These are phyloP conservation scores for Fraxinus albicans DNA, from an alignment of 305 asterid genomes.

Conservation along the genomic window DNA sequence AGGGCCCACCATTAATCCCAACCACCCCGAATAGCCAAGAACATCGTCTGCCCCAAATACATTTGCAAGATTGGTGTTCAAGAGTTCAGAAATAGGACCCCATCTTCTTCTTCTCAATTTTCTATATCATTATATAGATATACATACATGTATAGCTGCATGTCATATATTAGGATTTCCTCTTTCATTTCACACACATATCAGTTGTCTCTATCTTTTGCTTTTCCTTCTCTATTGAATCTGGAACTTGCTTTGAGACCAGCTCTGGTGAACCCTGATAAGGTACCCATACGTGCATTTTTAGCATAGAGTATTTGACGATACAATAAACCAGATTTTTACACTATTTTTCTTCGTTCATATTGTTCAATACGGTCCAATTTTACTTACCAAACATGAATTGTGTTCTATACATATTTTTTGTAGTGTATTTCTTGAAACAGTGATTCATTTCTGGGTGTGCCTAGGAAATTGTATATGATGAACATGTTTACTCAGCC, in stretches of 20 bases:
- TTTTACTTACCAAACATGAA: not conserved
- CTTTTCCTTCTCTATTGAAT: not conserved
- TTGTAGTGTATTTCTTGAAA: not conserved
- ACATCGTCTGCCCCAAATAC: not conserved
- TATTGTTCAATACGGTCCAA: not conserved
- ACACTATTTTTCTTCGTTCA: not conserved
- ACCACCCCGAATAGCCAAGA: not conserved
- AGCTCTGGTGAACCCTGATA: not conserved
- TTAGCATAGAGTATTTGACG: not conserved
- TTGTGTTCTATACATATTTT: not conserved
- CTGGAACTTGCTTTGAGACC: not conserved
- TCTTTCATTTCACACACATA: not conserved
- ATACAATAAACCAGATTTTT: not conserved
- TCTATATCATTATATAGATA: not conserved
- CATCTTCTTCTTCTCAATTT: not conserved
- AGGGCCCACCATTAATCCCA: constrained; percentile 19
- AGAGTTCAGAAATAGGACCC: not conserved
- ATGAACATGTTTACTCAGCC: not conserved
- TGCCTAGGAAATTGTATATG: not conserved
- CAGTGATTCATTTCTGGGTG: not conserved
- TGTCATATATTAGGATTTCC: not conserved
- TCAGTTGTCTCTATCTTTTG: not conserved
- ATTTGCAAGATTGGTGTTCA: constrained; percentile 12
- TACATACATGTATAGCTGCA: not conserved
- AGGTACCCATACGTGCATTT: not conserved